phyloP scores from a whole-genome alignment of 495 filamentous ascomycete species.

The Penicillium daleae region DNA sequence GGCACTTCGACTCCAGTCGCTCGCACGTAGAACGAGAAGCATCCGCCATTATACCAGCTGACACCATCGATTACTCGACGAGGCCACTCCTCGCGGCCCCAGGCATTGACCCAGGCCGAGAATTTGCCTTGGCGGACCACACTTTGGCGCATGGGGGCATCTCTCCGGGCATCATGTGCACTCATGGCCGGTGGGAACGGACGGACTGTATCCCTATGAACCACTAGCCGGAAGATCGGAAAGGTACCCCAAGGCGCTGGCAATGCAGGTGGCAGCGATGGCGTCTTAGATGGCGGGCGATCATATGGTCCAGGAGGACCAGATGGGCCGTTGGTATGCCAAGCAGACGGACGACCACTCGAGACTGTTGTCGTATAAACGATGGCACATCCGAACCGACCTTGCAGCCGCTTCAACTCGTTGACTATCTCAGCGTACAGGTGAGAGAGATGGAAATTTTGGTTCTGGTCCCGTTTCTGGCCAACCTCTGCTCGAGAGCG shows the following conservation, averaged over 20 bases:
- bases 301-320: conserved; percentile 40
- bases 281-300: conserved; percentile 35
- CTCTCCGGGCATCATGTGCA: conserved; percentile 56
- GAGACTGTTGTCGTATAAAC: conserved; percentile 42
- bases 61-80: conserved; percentile 38
- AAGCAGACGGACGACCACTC: conserved; percentile 25
- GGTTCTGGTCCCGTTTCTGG: conserved; percentile 30
- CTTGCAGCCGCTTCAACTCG: conserved; percentile 41
- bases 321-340: conserved; percentile 45
- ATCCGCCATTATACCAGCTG: conserved; percentile 33
- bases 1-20: conserved; percentile 28
- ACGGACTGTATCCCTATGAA: conserved; percentile 48
- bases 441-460: conserved; percentile 39
- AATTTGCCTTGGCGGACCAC: conserved; percentile 46
- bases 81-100: conserved; percentile 50
- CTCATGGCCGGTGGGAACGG: conserved; percentile 59
- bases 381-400: conserved; percentile 44
- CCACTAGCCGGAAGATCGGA: conserved; percentile 49
- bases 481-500: conserved; percentile 37
- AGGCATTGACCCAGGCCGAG: conserved; percentile 50
- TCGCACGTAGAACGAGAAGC: conserved; percentile 35
- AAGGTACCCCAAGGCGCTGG: conserved; percentile 53
- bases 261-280: conserved; percentile 45
- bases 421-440: conserved; percentile 40
- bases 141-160: conserved; percentile 50